Evolutionary conservation across 768 basidiomycete species (phyloP).

Genomic region (Trametes gibbosa): DNA sequence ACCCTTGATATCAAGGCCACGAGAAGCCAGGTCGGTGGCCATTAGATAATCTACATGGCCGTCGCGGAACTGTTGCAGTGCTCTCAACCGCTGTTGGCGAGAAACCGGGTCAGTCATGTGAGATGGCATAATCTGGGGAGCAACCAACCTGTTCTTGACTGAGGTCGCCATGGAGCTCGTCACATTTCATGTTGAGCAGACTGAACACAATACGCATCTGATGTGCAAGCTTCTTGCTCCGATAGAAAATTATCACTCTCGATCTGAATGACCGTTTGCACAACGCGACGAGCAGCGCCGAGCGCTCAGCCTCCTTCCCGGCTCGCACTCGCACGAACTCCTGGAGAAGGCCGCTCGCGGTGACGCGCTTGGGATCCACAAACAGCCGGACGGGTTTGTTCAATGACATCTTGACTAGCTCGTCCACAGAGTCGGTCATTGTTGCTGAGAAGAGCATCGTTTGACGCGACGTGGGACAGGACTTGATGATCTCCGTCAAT

Average conservation of each 20-base stretch:
- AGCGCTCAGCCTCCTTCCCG: conserved; percentile 72
- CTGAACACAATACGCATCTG: conserved; percentile 94
- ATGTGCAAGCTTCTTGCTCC: conserved; percentile 96
- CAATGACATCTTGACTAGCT: conserved; percentile 88
- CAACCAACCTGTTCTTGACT: conserved; percentile 85
- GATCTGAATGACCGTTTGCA: conserved; percentile 87
- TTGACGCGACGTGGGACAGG: conserved; percentile 85
- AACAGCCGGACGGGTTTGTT: conserved; percentile 93
- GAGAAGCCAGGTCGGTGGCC: conserved; percentile 94
- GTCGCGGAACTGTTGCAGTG: conserved; percentile 85
- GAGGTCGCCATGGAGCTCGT: conserved; percentile 93
- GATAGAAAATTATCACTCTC: conserved; percentile 87
- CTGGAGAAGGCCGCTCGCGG: conserved; percentile 83
- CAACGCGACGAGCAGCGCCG: conserved; percentile 72
- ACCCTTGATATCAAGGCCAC: conserved; percentile 96
- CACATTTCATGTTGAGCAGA: conserved; percentile 83
- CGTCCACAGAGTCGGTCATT: conserved; percentile 96
- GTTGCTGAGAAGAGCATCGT: conserved; percentile 99
- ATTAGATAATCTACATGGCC: conserved; percentile 88
- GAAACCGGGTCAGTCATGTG: neutral
- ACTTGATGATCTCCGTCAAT: conserved; percentile 86
- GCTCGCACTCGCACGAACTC: conserved; percentile 93
- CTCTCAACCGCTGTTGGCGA: conserved; percentile 67
- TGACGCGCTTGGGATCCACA: conserved; percentile 89
- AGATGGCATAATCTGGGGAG: conserved; percentile 16